Evolutionary conservation across 176 grass and related monocot genomes (phyloP).

Genomic region (Ensete ventricosum): DNA sequence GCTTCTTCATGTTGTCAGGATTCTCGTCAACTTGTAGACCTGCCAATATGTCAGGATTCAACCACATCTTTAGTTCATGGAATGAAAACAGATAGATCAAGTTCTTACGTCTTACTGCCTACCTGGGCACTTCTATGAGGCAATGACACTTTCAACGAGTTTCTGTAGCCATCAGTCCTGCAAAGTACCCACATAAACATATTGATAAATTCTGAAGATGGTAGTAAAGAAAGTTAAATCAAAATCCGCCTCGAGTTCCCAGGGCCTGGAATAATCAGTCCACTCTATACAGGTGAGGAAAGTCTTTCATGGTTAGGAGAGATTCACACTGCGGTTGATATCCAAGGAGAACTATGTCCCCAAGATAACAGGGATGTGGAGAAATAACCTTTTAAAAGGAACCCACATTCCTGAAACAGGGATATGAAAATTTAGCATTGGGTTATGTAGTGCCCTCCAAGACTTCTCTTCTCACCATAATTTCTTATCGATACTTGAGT

Average conservation of each 20-base stretch:
- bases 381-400: neutral
- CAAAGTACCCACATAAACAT: conserved; percentile 16
- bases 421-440: neutral
- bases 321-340: neutral
- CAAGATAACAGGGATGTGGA: neutral
- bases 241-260: too few species aligned
- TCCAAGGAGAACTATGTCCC: neutral
- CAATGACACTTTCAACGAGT: conserved; percentile 67
- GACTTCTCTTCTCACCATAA: neutral
- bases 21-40: conserved; percentile 79
- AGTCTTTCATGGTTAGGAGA: neutral
- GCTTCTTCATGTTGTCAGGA: conserved; percentile 45
- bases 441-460: neutral
- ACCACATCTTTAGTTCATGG: neutral
- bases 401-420: too few species aligned
- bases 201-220: neutral
- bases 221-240: neutral
- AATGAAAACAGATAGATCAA: conserved; percentile 18
- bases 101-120: conserved; percentile 10
- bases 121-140: conserved; percentile 97
- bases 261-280: too few species aligned
- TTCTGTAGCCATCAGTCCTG: conserved; percentile 67
- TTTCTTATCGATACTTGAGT: neutral
- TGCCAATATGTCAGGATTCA: conserved; percentile 26
- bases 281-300: too few species aligned